Evolutionary conservation across 331 rosid genomes (phyloP).

Genomic region (Arachis monticola): DNA sequence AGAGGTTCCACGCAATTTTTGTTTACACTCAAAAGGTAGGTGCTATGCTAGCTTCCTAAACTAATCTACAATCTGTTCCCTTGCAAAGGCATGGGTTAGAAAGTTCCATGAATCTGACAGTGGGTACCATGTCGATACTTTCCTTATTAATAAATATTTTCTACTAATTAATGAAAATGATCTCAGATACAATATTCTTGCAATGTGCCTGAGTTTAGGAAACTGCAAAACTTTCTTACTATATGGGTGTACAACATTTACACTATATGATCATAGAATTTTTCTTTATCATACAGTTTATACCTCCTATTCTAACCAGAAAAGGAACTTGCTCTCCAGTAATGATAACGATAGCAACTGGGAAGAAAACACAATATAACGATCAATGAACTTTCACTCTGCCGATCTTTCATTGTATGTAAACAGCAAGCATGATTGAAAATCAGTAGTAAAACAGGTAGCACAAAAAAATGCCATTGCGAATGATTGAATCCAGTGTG

Average conservation of each 20-base stretch:
- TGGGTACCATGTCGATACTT: background rate
- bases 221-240: constrained; percentile 2
- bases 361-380: background rate
- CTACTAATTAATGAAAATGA: constrained; percentile 11
- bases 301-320: constrained; percentile 13
- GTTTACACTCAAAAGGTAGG: background rate
- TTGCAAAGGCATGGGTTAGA: background rate
- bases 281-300: background rate
- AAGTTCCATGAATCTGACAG: background rate
- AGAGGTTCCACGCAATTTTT: background rate
- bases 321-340: background rate
- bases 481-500: no score
- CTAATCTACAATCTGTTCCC: constrained; percentile 3
- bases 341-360: background rate
- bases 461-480: background rate
- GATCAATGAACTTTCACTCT: background rate
- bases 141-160: background rate
- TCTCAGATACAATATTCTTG: background rate
- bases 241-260: background rate
- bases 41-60: background rate
- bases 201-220: background rate
- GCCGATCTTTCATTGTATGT: background rate
- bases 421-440: background rate
- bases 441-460: background rate
- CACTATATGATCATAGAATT: constrained; percentile 13